Evolutionary conservation across 331 rosid species (phyloP), one percentile per base, ranked within the genome.

Genomic region (Erythrophleum ivorense): DNA sequence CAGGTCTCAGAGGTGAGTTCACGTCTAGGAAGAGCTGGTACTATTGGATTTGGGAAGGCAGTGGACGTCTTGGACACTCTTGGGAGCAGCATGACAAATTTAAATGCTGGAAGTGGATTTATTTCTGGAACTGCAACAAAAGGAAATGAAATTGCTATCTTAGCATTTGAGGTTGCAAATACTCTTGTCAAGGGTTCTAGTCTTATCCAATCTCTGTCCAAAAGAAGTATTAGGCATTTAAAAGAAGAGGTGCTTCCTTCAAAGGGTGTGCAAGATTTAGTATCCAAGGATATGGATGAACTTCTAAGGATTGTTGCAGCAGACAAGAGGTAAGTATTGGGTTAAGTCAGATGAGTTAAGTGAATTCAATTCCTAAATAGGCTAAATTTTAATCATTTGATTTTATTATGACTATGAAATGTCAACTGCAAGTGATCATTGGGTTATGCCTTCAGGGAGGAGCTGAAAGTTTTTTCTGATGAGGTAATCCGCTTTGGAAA

Each of bases 401-500:
- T 18, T 76, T 57, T 49, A 43, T 36, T 58, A 16, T 49, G 67
- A 50, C 33, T 60, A 38, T 45, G 33, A 41, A 75, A 77, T 52
- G 63, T 71, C 62, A 55, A 65, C 69, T 81, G 73, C 78, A 77
- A 57, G 55, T 79, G 60, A 49, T 67, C 62, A 62, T 84, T 73
- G 81, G 73, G 48, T 63, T 81, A 68, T 77, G 76, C 73, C 88
- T 81, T 73, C 84, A 91, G 97, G 85, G 90, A 89, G 82, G 97
- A 90, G 83, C 81, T 91, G 80, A 90, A 88, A 73, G 79, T 94
- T 60, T 94, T 94, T 82, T 77, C 97, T 19, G 89, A 90, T 71
- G 98, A 94, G 85, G 97, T 94, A 78, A 85, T 91, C 78, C 98
- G 98, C 7, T 94, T 94, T 76, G 98, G 98, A 81, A 94, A 94